Evolutionary conservation across 2,329 filamentous ascomycete species (phyloP).

Genomic region (Fusarium verrucosum): DNA sequence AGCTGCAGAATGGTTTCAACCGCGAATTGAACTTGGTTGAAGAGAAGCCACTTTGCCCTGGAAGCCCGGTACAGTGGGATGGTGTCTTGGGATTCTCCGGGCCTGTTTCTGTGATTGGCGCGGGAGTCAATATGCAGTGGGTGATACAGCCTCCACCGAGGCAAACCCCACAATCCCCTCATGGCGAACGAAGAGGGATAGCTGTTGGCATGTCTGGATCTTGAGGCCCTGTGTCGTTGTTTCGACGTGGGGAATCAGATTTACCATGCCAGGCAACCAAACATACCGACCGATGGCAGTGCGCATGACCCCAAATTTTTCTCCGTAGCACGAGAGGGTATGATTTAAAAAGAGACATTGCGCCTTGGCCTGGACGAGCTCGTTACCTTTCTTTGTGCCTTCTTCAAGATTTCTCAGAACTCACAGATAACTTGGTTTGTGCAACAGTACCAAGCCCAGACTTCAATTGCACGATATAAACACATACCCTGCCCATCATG

Average conservation of each 20-base stretch:
- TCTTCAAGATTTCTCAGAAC: conserved; percentile 12
- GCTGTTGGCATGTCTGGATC: conserved; percentile 31
- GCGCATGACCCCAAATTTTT: conserved; percentile 46
- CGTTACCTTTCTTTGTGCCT: conserved; percentile 27
- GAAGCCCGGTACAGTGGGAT: conserved; percentile 38
- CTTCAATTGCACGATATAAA: conserved; percentile 18
- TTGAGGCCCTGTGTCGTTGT: conserved; percentile 29
- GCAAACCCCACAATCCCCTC: conserved; percentile 44
- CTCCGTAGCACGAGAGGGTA: conserved; percentile 26
- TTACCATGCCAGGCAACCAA: conserved; percentile 43
- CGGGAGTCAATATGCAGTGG: conserved; percentile 44
- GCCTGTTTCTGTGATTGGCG: conserved; percentile 43
- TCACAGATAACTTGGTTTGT: conserved; percentile 13
- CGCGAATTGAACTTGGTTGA: conserved; percentile 32
- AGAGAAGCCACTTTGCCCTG: conserved; percentile 30
- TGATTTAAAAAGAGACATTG: conserved; percentile 39
- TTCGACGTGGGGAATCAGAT: conserved; percentile 44
- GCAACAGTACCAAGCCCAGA: conserved; percentile 12
- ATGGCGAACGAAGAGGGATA: conserved; percentile 31
- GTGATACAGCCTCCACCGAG: conserved; percentile 38
- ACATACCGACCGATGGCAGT: conserved; percentile 41
- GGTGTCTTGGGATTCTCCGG: conserved; percentile 30
- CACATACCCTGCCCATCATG: conserved; percentile 42
- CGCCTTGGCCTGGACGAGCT: conserved; percentile 24
- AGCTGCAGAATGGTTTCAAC: conserved; percentile 28